Conservation (phyloP, 192 early-diverging fungal species). For the Coemansia sp. region DNA sequence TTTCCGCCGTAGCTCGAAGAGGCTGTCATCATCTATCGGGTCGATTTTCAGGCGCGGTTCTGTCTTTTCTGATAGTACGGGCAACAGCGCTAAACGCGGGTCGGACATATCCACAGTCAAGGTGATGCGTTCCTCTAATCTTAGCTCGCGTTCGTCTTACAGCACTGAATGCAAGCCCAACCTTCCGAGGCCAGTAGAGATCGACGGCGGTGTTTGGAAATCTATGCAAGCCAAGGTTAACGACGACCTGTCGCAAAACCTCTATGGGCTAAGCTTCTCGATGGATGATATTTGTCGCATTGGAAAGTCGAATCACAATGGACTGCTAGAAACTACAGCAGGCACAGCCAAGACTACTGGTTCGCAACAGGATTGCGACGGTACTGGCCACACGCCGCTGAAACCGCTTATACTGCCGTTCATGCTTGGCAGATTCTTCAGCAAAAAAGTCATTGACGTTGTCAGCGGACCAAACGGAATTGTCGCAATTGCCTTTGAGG, state of each 20-base stretch:
- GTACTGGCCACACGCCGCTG: background rate
- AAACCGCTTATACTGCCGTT: constrained; percentile 26
- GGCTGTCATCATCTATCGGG: constrained; percentile 29
- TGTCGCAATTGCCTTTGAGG: constrained; percentile 20
- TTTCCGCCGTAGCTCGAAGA: constrained; percentile 38
- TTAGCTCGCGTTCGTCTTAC: background rate
- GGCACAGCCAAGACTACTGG: background rate
- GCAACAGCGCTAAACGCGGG: background rate
- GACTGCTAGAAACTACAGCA: background rate
- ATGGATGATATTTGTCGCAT: background rate
- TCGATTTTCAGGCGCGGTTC: constrained; percentile 28
- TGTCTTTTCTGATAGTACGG: background rate
- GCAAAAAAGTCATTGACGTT: constrained; percentile 7
- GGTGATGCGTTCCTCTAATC: background rate
- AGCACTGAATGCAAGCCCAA: background rate
- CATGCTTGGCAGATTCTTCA: constrained; percentile 37
- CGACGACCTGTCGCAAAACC: constrained; percentile 20
- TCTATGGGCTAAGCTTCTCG: constrained; percentile 27
- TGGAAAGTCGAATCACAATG: background rate
- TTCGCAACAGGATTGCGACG: background rate
- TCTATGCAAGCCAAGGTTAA: constrained; percentile 10
- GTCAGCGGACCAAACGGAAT: constrained; percentile 23
- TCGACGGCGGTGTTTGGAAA: constrained; percentile 20
- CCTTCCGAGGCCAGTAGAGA: background rate
- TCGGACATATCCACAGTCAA: background rate